Evolutionary conservation across 371 early-diverging fungal species (phyloP), one percentile per base, ranked within the genome.

Genomic region (Apophysomyces trapeziformis): DNA sequence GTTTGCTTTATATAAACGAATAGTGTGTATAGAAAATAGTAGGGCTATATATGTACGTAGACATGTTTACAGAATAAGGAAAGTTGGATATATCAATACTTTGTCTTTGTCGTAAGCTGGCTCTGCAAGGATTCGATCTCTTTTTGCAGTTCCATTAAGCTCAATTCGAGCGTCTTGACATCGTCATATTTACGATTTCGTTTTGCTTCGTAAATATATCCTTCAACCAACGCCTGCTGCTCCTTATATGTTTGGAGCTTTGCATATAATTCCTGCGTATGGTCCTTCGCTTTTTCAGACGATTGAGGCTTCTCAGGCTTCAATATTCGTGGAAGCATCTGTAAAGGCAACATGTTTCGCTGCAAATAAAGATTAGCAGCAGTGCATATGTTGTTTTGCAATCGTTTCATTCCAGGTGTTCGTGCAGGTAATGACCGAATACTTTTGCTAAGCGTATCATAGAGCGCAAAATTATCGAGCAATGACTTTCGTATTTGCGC

Each of bases 321-420:
- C 58, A 84, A 67, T 6, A 86, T 85, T 38, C 84, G 75, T 7
- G 96, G 96, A 62, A 96, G 78, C 74, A 94, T 85, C 21, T 93
- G 91, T 21, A 96, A 83, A 12, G 96, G 90, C 38, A 95, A 85
- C 95, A 96, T 96, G 60, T 95, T 86, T 47, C 85, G 84, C 73
- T 96, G 96, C 18, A 96, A 76, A 66, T 90, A 95, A 65, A 91
- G 84, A 21, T 87, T 87, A 2, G 90, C 89, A 7, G 93, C 83
- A 38, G 86, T 75, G 39, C 90, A 85, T 36, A 95, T 83, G 61
- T 88, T 91, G 44, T 76, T 69, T 38, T 92, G 90, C 5, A 94
- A 78, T 47, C 89, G 85, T 61, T 82, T 82, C 65, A 83, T 78
- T 32, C 84, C 79, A 2, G 85, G 63, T 4, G 86, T 72, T 46